Percentiles rank a stretch among this genome's conserved stretches.
These are phyloP conservation scores for Penicillium salamii DNA, from an alignment of 495 filamentous ascomycete species.

Conservation along the genomic window DNA sequence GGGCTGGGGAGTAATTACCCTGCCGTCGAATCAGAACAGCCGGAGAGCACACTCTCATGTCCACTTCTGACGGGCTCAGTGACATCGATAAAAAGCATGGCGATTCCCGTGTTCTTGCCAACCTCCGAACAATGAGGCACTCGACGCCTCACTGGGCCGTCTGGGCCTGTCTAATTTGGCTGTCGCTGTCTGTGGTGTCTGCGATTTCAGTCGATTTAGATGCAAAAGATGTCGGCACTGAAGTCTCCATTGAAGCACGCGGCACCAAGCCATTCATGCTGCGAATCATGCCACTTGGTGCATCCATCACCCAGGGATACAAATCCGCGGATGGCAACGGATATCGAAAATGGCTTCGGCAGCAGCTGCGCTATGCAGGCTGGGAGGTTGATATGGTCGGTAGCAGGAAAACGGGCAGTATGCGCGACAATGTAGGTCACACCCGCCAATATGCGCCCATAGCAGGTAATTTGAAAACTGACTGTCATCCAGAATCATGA, in stretches of 20 bases:
- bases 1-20: no score
- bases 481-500: constrained; percentile 36
- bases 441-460: not conserved
- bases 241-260: constrained; percentile 3
- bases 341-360: constrained; percentile 46
- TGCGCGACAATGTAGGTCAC: constrained; percentile 44
- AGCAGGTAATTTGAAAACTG: not conserved
- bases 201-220: not conserved
- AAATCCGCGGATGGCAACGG: constrained; percentile 50
- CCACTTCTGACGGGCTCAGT: constrained; percentile 1
- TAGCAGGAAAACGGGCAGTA: constrained; percentile 39
- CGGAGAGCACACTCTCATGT: not conserved
- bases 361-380: constrained; percentile 33
- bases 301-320: constrained; percentile 56
- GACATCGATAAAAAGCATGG: not conserved
- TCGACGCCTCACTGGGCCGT: constrained; percentile 15
- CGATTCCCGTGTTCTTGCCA: not conserved
- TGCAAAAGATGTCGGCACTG: not conserved
- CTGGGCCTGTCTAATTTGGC: constrained; percentile 12
- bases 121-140: constrained; percentile 12
- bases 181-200: constrained; percentile 5
- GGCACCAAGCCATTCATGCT: constrained; percentile 26
- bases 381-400: constrained; percentile 54
- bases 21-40: not conserved
- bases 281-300: constrained; percentile 54